These are phyloP conservation scores for Phytopythium chamaehyphon DNA, from an alignment of 352 stramenopile species.

Conservation along the genomic window DNA sequence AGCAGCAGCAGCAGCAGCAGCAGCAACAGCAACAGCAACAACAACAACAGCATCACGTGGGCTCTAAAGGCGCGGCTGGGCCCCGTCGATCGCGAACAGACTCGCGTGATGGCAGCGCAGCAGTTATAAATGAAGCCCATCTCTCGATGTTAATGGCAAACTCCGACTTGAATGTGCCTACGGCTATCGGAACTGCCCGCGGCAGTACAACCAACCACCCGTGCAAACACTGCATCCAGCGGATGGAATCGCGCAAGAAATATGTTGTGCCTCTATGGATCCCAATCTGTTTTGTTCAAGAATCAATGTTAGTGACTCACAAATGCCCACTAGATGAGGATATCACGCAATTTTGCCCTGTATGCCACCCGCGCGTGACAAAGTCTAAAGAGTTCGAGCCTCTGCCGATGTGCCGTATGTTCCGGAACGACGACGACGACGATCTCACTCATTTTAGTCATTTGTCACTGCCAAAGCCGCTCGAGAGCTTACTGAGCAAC, in stretches of 20 bases:
- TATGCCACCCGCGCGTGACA: slow-evolving; percentile 44
- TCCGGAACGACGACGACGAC: slow-evolving; percentile 33
- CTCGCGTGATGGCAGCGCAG: slow-evolving; percentile 28
- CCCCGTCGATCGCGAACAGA: slow-evolving; percentile 37
- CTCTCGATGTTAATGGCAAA: slow-evolving; percentile 1
- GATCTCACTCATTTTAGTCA: slow-evolving; percentile 28
- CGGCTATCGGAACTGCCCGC: background rate
- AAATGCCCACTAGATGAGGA: slow-evolving; percentile 62
- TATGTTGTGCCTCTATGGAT: slow-evolving; percentile 80
- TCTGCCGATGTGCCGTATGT: slow-evolving; percentile 76
- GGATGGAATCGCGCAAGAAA: slow-evolving; percentile 55
- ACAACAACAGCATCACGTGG: slow-evolving; percentile 15
- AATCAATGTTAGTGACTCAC: slow-evolving; percentile 72
- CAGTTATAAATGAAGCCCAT: background rate
- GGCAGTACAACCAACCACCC: slow-evolving; percentile 32
- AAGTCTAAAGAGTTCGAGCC: slow-evolving; percentile 62
- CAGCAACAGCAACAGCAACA: no score
- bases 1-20: no score
- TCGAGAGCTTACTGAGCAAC: slow-evolving; percentile 51
- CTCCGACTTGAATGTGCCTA: slow-evolving; percentile 26
- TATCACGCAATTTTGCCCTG: slow-evolving; percentile 54
- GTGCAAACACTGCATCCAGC: slow-evolving; percentile 66
- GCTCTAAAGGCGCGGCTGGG: slow-evolving; percentile 18
- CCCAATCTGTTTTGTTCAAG: slow-evolving; percentile 78
- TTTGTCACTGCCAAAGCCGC: slow-evolving; percentile 49